phyloP scores from a whole-genome alignment of 331 rosid species.

The Stylosanthes scabra region DNA sequence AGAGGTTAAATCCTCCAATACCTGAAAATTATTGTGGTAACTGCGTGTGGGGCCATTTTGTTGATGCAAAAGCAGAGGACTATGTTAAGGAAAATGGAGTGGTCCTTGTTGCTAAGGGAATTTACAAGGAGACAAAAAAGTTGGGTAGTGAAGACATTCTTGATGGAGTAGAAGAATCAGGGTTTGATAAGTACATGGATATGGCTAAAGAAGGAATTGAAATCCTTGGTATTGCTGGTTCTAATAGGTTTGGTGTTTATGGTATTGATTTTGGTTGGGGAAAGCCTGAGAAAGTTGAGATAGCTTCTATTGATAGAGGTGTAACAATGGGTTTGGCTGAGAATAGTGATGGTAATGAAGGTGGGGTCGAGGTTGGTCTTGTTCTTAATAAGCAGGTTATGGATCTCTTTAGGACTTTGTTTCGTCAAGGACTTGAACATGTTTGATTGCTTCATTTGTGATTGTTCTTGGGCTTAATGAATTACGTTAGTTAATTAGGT shows the following conservation, averaged over 20 bases:
- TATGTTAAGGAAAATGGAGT: conserved; percentile 30
- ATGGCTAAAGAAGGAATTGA: background rate
- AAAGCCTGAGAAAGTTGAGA: conserved; percentile 48
- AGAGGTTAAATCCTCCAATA: conserved; percentile 42
- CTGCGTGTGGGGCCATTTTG: background rate
- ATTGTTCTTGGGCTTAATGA: too few relatives aligned
- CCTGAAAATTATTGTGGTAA: conserved; percentile 51
- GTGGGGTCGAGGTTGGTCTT: conserved; percentile 49
- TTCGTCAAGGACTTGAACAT: conserved; percentile 20
- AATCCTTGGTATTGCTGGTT: conserved; percentile 27
- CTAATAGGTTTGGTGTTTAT: conserved; percentile 49
- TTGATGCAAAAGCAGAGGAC: background rate
- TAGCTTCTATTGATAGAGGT: conserved; percentile 26
- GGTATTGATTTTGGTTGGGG: conserved; percentile 56
- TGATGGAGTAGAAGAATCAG: background rate
- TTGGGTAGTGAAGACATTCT: conserved; percentile 12
- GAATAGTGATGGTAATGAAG: conserved; percentile 27
- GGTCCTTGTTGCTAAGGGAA: conserved; percentile 18
- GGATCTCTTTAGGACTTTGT: conserved; percentile 40
- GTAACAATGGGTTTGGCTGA: conserved; percentile 46
- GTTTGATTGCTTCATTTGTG: background rate
- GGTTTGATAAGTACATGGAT: accelerated
- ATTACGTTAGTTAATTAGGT: too few relatives aligned
- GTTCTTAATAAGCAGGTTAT: conserved; percentile 34
- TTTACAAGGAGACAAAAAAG: conserved; percentile 21